Base-by-base conservation (phyloP, 1,139 yeast species). In the Hansenula sp. region DNA sequence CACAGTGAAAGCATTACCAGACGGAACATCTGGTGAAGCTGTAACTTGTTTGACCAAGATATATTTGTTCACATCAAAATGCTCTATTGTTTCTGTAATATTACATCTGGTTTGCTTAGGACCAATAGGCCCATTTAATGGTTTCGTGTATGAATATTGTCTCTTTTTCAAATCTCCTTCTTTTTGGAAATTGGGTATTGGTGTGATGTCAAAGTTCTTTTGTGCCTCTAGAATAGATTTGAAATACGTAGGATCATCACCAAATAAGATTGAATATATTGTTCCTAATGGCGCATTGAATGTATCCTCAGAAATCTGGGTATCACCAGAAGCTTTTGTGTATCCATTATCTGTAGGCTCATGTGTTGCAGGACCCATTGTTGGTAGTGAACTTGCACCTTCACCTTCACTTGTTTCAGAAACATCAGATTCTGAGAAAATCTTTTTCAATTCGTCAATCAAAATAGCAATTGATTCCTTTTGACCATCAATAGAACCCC, bases 1-100 rank as follows among this genome's bases (percentile, higher is more conserved):
- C 8, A 90, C 84, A 40, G 78, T 73, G 61, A 94, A 94, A 2
- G 87, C 72, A 51, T 75, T 77, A 6, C 99, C 99, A 43, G 89
- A 83, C 1, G 99, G 99, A 12, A 94, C 97, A 64, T 92, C 97
- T 0, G 97, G 98, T 0, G 96, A 85, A 20, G 71, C 71, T 0
- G 96, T 85, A 1, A 73, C 60, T 52, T 85, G 90, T 30, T 77
- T 73, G 3, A 87, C 82, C 29, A 75, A 65, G 32, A 83, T 73
- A 44, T 64, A 68, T 26, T 71, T 65, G 13, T 80, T 75, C 36
- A 80, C 62, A 56, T 87, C 87, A 62, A 71, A 77, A 36, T 73
- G 71, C 44, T 82, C 80, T 36, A 87, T 64, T 9, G 75, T 71
- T 53, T 94, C 99, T 2, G 80, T 79, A 41, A 88, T 79, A 14